phyloP scores from a whole-genome alignment of 1,284 basidiomycete species.

The Singerocomus rubriflavus region DNA sequence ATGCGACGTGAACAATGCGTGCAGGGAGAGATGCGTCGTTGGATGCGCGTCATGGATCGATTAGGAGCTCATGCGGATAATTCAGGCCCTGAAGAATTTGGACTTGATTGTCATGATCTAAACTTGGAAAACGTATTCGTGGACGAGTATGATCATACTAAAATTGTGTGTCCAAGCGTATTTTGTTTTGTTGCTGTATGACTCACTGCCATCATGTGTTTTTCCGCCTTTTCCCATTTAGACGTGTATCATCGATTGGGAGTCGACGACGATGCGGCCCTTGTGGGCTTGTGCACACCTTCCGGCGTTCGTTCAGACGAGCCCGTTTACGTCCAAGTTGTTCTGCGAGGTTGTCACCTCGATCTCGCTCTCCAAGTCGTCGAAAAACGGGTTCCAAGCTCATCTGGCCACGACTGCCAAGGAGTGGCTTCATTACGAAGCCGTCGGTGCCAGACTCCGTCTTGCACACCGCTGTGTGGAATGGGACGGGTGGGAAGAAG shows the following conservation, averaged over 20 bases:
- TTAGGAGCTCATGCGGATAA: slow-evolving; percentile 36
- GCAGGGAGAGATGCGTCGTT: slow-evolving; percentile 64
- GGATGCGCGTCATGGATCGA: slow-evolving; percentile 61
- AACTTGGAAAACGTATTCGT: slow-evolving; percentile 81
- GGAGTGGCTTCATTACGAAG: slow-evolving; percentile 52
- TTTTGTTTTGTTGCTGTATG: not conserved
- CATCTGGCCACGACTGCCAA: slow-evolving; percentile 26
- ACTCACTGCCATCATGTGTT: not conserved
- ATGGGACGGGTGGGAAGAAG: slow-evolving; percentile 87
- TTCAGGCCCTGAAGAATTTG: slow-evolving; percentile 38
- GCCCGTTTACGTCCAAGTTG: slow-evolving; percentile 65
- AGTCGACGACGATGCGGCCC: slow-evolving; percentile 77
- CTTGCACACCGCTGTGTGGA: slow-evolving; percentile 74
- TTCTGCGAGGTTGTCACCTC: slow-evolving; percentile 60
- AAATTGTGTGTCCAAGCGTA: slow-evolving; percentile 52
- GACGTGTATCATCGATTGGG: slow-evolving; percentile 85
- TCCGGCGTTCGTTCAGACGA: slow-evolving; percentile 72
- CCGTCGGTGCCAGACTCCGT: slow-evolving; percentile 58
- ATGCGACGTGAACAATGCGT: slow-evolving; percentile 58
- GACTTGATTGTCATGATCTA: slow-evolving; percentile 74
- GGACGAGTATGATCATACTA: slow-evolving; percentile 59
- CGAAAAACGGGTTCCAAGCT: slow-evolving; percentile 7
- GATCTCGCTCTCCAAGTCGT: slow-evolving; percentile 28
- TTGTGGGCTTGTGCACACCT: slow-evolving; percentile 80
- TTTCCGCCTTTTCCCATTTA: slow-evolving; percentile 25